Evolutionary conservation across 805 yeast genomes (phyloP).

Genomic region (Metschnikowia santaceciliae): DNA sequence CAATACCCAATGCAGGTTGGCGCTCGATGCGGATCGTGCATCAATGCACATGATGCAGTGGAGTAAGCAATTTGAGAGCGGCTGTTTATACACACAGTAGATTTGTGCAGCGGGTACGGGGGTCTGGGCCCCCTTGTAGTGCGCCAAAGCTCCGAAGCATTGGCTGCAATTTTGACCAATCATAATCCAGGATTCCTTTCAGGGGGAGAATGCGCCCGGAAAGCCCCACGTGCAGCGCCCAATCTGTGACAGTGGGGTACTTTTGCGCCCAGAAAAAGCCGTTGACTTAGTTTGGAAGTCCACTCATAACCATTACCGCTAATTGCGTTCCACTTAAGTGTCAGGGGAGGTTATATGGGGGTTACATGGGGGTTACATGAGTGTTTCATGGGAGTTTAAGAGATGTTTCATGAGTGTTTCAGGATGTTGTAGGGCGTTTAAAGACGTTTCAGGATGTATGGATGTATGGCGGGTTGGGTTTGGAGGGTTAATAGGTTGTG

Average conservation of each 20-base stretch:
- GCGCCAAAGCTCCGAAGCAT: no score
- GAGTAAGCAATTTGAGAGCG: background rate
- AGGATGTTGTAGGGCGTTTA: background rate
- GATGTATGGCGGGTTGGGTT: no score
- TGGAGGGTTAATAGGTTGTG: no score
- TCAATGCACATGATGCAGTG: constrained; percentile 2
- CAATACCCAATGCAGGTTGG: background rate
- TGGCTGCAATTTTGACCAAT: background rate
- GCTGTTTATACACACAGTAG: background rate
- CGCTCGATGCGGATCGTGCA: background rate
- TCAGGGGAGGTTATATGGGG: background rate
- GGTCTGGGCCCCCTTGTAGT: background rate
- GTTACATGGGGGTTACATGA: background rate
- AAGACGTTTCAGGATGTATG: background rate
- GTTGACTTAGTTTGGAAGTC: no score
- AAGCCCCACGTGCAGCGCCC: no score
- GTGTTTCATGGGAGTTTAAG: background rate
- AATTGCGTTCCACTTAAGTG: no score
- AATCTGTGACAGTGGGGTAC: background rate
- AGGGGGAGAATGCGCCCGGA: no score
- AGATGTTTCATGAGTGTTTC: background rate
- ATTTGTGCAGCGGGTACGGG: background rate
- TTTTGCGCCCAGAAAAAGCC: background rate
- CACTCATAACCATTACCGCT: no score
- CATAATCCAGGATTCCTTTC: no score